Evolutionary conservation across 306 rosid species (phyloP).

Genomic region (Gleditsia sinensis): DNA sequence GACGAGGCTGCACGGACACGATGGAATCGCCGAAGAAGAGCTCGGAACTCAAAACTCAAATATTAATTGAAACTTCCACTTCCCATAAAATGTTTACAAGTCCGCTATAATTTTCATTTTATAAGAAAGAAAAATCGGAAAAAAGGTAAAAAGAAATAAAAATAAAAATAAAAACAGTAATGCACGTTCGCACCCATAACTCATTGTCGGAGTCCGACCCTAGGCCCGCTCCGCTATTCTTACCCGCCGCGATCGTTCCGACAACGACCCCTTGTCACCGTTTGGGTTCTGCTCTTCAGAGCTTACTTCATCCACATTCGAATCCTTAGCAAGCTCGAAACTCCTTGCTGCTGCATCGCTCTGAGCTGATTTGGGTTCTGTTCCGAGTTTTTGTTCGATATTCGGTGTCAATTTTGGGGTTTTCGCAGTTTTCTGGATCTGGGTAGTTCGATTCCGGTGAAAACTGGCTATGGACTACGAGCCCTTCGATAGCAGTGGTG

Average conservation of each 20-base stretch:
- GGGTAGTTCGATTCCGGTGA: constrained; percentile 20
- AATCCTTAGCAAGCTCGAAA: constrained; percentile 11
- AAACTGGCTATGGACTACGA: constrained; percentile 94
- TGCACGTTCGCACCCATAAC: constrained; percentile 17
- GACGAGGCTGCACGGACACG: no score
- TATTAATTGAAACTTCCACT: neutral
- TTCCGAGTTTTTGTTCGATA: neutral
- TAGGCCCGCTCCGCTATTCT: neutral
- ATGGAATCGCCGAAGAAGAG: no score
- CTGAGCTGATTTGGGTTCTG: neutral
- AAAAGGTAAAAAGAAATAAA: neutral
- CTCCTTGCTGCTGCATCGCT: constrained; percentile 3
- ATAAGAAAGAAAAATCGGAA: neutral
- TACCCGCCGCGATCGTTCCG: constrained; percentile 15
- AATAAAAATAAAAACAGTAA: neutral
- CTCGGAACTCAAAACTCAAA: neutral
- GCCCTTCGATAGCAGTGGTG: constrained; percentile 96
- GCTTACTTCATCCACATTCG: constrained; percentile 8
- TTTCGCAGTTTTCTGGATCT: constrained; percentile 6
- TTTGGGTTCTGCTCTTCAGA: neutral
- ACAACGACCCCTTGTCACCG: neutral
- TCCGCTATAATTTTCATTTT: neutral
- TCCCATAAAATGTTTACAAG: neutral
- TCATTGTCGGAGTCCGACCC: constrained; percentile 33
- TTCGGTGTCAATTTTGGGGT: constrained; percentile 16